phyloP scores from a whole-genome alignment of 352 stramenopile genomes.

The Pythium periplocum region DNA sequence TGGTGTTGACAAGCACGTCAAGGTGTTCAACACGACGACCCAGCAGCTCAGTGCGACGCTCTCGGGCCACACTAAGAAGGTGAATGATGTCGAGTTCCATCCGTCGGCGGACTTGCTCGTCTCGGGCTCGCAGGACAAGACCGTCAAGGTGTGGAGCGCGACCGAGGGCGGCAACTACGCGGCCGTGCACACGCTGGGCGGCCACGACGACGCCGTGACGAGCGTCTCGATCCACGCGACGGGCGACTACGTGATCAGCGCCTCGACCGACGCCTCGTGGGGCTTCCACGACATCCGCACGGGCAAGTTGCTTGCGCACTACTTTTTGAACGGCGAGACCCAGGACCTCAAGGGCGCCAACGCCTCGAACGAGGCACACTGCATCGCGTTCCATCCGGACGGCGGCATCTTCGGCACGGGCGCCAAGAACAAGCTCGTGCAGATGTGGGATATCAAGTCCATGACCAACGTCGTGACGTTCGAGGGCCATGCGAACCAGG shows the following conservation, averaged over 20 bases:
- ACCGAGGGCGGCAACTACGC: slow-evolving; percentile 29
- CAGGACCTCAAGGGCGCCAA: slow-evolving; percentile 18
- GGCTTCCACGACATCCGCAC: slow-evolving; percentile 75
- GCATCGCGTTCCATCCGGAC: slow-evolving; percentile 90
- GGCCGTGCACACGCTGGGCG: slow-evolving; percentile 50
- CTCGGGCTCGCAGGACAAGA: slow-evolving; percentile 74
- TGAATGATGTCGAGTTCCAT: slow-evolving; percentile 79
- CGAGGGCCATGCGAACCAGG: slow-evolving; percentile 64
- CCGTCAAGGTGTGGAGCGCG: slow-evolving; percentile 70
- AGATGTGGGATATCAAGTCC: slow-evolving; percentile 92
- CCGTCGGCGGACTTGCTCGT: slow-evolving; percentile 60
- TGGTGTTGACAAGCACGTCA: slow-evolving; percentile 77
- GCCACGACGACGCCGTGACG: slow-evolving; percentile 58
- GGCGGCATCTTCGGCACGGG: slow-evolving; percentile 88
- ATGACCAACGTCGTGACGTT: slow-evolving; percentile 82
- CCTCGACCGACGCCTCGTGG: slow-evolving; percentile 80
- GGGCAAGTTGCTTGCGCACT: slow-evolving; percentile 43
- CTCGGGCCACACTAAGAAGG: slow-evolving; percentile 79
- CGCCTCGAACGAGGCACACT: slow-evolving; percentile 31
- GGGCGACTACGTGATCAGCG: slow-evolving; percentile 71
- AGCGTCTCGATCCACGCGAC: slow-evolving; percentile 77
- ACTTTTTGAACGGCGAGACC: slow-evolving; percentile 42
- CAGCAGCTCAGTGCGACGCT: slow-evolving; percentile 75
- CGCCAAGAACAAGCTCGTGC: slow-evolving; percentile 61
- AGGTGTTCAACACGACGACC: slow-evolving; percentile 72